A percentile compares a stretch with the other conserved stretches of the same genome.
phyloP scores from a whole-genome alignment of 495 filamentous ascomycete genomes.

The Melanomma pulvis-pyrius region DNA sequence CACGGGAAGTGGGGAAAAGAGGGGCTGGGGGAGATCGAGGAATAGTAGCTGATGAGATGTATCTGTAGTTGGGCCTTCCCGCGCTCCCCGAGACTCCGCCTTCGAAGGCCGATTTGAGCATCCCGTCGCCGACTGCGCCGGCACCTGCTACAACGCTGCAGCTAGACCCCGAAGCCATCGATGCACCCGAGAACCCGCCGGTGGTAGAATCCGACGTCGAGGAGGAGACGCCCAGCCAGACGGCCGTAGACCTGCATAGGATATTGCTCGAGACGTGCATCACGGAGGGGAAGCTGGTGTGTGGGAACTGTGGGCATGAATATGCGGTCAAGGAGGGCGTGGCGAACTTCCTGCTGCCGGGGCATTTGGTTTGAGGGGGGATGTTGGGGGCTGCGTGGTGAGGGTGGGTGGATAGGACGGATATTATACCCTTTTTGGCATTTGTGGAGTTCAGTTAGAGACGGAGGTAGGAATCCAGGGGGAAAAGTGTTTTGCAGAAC shows the following conservation, averaged over 20 bases:
- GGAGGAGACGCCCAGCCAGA: constrained; percentile 58
- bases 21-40: neutral
- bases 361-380: constrained; percentile 66
- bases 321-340: constrained; percentile 94
- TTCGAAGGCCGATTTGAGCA: constrained; percentile 42
- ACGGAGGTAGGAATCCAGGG: too few relatives aligned
- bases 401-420: constrained; percentile 3
- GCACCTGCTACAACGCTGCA: too few relatives aligned
- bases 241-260: constrained; percentile 74
- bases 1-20: neutral
- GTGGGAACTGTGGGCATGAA: constrained; percentile 88
- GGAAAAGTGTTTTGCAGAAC: too few relatives aligned
- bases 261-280: constrained; percentile 90
- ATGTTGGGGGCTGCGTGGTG: neutral
- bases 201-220: constrained; percentile 39
- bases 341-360: constrained; percentile 92
- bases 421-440: constrained; percentile 3
- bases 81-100: constrained; percentile 65
- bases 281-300: constrained; percentile 81
- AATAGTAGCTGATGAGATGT: neutral
- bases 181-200: constrained; percentile 57
- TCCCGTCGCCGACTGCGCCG: neutral
- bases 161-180: neutral
- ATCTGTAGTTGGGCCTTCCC: constrained; percentile 56
- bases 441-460: neutral